Evolutionary conservation across 1,139 yeast genomes (phyloP), one percentile per base, ranked within the genome.

Genomic region (Kodamaea plutei): DNA sequence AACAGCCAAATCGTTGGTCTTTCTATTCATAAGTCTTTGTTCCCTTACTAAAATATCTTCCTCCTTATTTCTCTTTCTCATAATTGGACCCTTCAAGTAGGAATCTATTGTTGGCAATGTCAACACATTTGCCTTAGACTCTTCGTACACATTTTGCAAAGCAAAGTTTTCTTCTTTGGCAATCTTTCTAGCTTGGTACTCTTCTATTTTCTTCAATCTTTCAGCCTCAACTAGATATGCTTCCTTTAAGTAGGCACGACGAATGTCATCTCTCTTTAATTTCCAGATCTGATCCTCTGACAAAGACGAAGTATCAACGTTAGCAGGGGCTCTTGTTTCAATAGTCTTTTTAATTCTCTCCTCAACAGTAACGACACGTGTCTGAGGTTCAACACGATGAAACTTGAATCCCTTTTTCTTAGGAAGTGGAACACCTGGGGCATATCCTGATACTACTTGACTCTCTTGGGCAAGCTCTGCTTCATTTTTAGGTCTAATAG

Each of bases 41-140:
- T 49, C 52, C 6, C 42, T 33, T 24, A 50, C 40, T 29, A 60
- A 51, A 19, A 72, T 60, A 41, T 71, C 68, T 53, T 87, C 93
- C 47, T 78, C 88, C 20, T 62, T 65, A 0, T 94, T 81, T 55
- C 96, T 72, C 32, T 63, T 73, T 50, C 82, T 72, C 66, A 88
- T 74, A 39, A 87, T 61, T 11, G 89, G 84, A 3, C 84, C 84
- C 22, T 73, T 54, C 41, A 83, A 62, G 42, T 81, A 69, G 25
- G 75, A 68, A 46, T 83, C 89, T 40, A 88, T 67, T 2, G 95
- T 84, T 27, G 96, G 96, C 32, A 85, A 67, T 2, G 95, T 84
- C 46, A 82, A 70, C 45, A 63, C 61, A 27, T 79, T 70, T 13
- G 87, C 79, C 33, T 42, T 43, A 25, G 53, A 28, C 34, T 43